Conservation (phyloP, 768 basidiomycete species). For the Cystobasidium tubakii region DNA sequence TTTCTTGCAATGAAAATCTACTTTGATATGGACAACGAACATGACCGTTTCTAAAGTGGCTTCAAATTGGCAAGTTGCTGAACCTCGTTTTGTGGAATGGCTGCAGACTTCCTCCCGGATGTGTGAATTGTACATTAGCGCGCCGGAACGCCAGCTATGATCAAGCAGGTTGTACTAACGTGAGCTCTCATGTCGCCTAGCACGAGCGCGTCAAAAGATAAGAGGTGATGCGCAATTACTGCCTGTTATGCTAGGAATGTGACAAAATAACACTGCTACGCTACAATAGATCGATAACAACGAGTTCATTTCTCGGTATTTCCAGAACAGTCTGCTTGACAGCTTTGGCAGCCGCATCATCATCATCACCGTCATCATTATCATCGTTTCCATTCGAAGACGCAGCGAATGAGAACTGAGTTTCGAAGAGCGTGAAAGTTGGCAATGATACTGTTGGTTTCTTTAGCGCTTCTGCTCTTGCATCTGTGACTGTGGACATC, state of each 20-base stretch:
- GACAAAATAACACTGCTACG: neutral
- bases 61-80: too few species aligned
- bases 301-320: slow-evolving; percentile 9
- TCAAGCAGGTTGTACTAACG: too few species aligned
- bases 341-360: slow-evolving; percentile 19
- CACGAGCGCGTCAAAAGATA: too few species aligned
- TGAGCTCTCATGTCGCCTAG: too few species aligned
- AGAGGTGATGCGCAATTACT: neutral
- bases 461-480: slow-evolving; percentile 4
- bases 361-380: slow-evolving; percentile 8
- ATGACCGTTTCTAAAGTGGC: too few species aligned
- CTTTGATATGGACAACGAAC: neutral
- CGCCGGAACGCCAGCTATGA: too few species aligned
- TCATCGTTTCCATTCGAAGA: neutral
- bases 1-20: too few species aligned
- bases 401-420: neutral
- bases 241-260: neutral
- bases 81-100: too few species aligned
- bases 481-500: neutral
- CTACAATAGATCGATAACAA: slow-evolving; percentile 15
- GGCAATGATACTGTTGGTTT: slow-evolving; percentile 13
- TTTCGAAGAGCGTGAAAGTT: slow-evolving; percentile 9
- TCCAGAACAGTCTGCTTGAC: slow-evolving; percentile 24
- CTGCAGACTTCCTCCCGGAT: too few species aligned
- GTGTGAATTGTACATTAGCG: too few species aligned